Evolutionary conservation across 495 filamentous ascomycete genomes (phyloP).

Genomic region (Penicillium paradoxum): DNA sequence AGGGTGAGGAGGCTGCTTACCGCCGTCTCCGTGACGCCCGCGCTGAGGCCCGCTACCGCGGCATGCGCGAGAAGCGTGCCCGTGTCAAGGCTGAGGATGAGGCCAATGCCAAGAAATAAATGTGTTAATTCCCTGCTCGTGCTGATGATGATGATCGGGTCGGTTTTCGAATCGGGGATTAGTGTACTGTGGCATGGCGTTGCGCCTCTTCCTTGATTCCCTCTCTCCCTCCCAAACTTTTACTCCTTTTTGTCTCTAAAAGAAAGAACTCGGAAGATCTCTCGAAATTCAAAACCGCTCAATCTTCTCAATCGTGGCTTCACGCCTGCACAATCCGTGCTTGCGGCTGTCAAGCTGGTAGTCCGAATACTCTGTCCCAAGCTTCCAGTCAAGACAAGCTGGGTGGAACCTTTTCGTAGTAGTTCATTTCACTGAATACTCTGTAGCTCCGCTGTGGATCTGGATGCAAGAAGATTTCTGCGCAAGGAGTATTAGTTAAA

Average conservation of each 20-base stretch:
- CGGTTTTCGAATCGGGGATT: slow-evolving; percentile 39
- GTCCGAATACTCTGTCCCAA: neutral
- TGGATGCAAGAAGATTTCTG: neutral
- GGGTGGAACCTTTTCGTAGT: neutral
- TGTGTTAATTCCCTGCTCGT: slow-evolving; percentile 42
- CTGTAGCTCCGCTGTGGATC: neutral
- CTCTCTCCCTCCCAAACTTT: slow-evolving; percentile 22
- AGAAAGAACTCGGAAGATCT: slow-evolving; percentile 40
- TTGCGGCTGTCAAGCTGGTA: slow-evolving; percentile 7
- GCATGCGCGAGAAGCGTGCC: slow-evolving; percentile 86
- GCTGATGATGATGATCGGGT: slow-evolving; percentile 49
- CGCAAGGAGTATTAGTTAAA: neutral
- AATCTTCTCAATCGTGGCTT: slow-evolving; percentile 24
- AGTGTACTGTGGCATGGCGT: slow-evolving; percentile 44
- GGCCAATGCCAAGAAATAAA: slow-evolving; percentile 85
- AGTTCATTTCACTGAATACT: neutral
- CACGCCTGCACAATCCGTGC: neutral
- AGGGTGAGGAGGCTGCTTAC: slow-evolving; percentile 78
- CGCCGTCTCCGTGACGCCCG: slow-evolving; percentile 78
- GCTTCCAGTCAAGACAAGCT: neutral
- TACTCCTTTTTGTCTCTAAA: slow-evolving; percentile 35
- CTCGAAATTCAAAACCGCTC: slow-evolving; percentile 41
- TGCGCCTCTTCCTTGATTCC: slow-evolving; percentile 32
- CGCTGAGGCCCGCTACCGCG: slow-evolving; percentile 73
- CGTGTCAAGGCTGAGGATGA: slow-evolving; percentile 91